Conservation (phyloP, 768 basidiomycete species). For the Lentinus brumalis region DNA sequence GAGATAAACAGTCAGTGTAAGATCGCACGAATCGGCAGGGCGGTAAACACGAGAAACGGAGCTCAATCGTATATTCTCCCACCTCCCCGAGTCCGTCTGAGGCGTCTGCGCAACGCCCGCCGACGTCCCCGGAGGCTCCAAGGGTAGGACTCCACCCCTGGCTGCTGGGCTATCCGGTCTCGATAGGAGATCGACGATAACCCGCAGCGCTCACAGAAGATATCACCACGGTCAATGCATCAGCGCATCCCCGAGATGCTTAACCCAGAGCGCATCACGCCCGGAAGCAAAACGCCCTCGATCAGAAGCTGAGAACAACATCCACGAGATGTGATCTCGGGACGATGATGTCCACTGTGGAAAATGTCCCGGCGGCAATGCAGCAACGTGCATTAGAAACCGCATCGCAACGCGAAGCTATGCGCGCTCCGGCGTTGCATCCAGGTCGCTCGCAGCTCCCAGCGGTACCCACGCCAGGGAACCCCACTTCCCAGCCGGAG, state of each 20-base stretch:
- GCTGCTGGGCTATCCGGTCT: no score
- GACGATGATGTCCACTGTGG: neutral
- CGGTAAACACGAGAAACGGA: neutral
- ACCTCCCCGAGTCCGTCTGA: no score
- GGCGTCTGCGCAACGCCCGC: no score
- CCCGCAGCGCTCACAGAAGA: no score
- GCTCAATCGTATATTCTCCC: no score
- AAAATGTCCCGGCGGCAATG: neutral
- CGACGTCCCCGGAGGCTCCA: no score
- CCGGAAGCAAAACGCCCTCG: neutral
- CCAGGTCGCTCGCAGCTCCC: no score
- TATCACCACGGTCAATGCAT: no score
- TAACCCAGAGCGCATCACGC: neutral
- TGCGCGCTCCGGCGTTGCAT: neutral
- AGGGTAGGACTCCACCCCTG: no score
- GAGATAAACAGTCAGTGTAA: conserved; percentile 7
- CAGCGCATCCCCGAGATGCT: neutral
- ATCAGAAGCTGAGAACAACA: neutral
- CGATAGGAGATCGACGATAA: no score
- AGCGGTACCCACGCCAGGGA: no score
- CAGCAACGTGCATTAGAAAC: neutral
- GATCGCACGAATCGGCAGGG: neutral
- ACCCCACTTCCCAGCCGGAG: no score
- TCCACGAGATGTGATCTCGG: conserved; percentile 1
- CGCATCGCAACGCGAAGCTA: neutral